Percentiles rank a stretch among this genome's conserved stretches.
Evolutionary conservation across 805 yeast genomes (phyloP).

Genomic region (Sugiyamaella americana): DNA sequence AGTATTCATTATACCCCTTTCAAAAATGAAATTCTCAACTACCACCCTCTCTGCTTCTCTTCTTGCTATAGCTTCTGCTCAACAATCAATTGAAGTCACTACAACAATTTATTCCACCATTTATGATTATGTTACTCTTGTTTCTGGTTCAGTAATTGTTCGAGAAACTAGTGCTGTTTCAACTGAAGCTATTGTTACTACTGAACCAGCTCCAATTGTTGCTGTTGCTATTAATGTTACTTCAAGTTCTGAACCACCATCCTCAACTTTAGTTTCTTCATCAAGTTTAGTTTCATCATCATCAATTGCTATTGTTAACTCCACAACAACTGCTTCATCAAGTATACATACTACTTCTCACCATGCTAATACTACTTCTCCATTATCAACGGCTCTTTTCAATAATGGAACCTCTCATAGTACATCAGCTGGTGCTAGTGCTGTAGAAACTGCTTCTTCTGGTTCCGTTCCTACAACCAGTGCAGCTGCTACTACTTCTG

Average conservation of each 20-base stretch:
- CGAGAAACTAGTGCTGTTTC: constrained; percentile 14
- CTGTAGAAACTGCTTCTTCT: constrained; percentile 3
- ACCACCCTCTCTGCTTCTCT: neutral
- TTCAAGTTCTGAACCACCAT: constrained; percentile 1
- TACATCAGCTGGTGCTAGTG: constrained; percentile 10
- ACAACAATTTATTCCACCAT: constrained; percentile 22
- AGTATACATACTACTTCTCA: constrained; percentile 8
- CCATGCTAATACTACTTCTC: constrained; percentile 1
- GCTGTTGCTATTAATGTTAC: constrained; percentile 15
- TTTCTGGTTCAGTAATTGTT: constrained; percentile 13
- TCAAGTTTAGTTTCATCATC: constrained; percentile 10
- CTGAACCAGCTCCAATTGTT: constrained; percentile 14
- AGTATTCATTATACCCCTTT: no score
- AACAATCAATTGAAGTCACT: constrained; percentile 17
- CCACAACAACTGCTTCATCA: constrained; percentile 9
- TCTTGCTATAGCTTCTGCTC: constrained; percentile 9
- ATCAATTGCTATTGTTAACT: constrained; percentile 10
- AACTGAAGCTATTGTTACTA: constrained; percentile 14
- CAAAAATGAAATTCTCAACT: neutral
- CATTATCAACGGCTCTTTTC: neutral
- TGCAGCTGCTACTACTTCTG: constrained; percentile 1
- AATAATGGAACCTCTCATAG: constrained; percentile 2
- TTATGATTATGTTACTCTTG: constrained; percentile 22
- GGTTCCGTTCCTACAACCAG: neutral
- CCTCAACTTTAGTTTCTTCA: neutral